Evolutionary conservation across 805 yeast genomes (phyloP), one percentile per base, ranked within the genome.

Genomic region (Saccharomycopsis malanga): DNA sequence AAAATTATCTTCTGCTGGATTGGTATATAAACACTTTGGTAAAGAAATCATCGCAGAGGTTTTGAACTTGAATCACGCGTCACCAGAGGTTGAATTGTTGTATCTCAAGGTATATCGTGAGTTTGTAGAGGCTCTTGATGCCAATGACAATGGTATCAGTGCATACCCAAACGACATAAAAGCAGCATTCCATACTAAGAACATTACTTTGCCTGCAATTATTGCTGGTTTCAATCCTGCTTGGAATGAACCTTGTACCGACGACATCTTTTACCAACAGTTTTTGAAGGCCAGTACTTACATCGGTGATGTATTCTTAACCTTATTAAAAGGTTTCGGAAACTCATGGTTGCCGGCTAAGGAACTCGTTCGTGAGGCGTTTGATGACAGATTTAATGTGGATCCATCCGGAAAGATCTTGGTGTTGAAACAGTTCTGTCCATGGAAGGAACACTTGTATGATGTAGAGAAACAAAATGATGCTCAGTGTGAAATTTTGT

Each of bases 381-480:
- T 88, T 55, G 68, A 68, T 3, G 46, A 58, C 5, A 75, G 97
- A 59, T 66, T 66, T 43, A 65, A 77, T 22, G 76, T 76, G 45
- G 87, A 87, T 58, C 53, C 65, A 46, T 73, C 83, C 21, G 96
- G 96, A 35, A 77, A 81, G 53, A 80, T 91, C 38, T 57, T 93
- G 9, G 73, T 85, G 3, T 72, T 93, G 52, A 79, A 76, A n/a
- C 74, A 75, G 52, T 87, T 83, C 61, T 84, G 87, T 45, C 95
- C 96, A 40, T 93, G 98, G 98, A 89, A 88, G 63, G 96, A 87
- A 61, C 98, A 93, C 62, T 70, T 91, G 42, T 87, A 78, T 62
- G 69, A 71, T 17, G 70, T 86, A 49, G 96, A 93, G 64, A 73
- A 70, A 54, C 81, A 74, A 49, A 66, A 74, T 54, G 66, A 68